These are phyloP conservation scores for Rubia balearica DNA, from an alignment of 305 asterid genomes.

Conservation along the genomic window DNA sequence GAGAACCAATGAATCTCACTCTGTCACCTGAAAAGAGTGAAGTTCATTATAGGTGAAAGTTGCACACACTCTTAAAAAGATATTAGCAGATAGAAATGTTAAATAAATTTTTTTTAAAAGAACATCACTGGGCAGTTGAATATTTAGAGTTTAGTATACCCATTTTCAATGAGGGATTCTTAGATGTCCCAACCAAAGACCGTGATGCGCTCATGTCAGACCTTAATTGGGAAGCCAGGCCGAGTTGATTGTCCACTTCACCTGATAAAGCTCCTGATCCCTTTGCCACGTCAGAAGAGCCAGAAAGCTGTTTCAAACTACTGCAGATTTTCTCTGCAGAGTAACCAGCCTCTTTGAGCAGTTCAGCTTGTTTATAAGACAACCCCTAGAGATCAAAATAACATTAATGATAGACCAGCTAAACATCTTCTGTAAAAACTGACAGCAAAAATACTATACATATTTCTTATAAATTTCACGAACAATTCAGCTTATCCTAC, in stretches of 20 bases:
- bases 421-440: background rate
- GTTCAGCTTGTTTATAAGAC: conserved; percentile 60
- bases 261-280: conserved; percentile 40
- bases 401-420: conserved; percentile 4
- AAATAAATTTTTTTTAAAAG: too few relatives aligned
- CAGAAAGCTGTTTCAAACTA: conserved; percentile 40
- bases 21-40: conserved; percentile 54
- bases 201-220: conserved; percentile 39
- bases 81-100: background rate
- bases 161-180: conserved; percentile 40
- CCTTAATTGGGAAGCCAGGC: conserved; percentile 38
- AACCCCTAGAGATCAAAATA: conserved; percentile 41
- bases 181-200: conserved; percentile 35
- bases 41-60: conserved; percentile 9
- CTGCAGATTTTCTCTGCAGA: conserved; percentile 41
- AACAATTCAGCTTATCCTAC: background rate
- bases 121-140: conserved; percentile 4
- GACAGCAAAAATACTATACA: background rate
- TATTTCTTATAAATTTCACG: background rate
- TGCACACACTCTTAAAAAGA: conserved; percentile 9
- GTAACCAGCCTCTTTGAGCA: conserved; percentile 46
- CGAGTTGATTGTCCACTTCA: conserved; percentile 39
- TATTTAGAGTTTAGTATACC: conserved; percentile 32
- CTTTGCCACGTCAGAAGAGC: conserved; percentile 41
- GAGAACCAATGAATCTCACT: conserved; percentile 67